Base-by-base conservation (phyloP, 2,329 filamentous ascomycete genomes). In the Diaporthe vexans region DNA sequence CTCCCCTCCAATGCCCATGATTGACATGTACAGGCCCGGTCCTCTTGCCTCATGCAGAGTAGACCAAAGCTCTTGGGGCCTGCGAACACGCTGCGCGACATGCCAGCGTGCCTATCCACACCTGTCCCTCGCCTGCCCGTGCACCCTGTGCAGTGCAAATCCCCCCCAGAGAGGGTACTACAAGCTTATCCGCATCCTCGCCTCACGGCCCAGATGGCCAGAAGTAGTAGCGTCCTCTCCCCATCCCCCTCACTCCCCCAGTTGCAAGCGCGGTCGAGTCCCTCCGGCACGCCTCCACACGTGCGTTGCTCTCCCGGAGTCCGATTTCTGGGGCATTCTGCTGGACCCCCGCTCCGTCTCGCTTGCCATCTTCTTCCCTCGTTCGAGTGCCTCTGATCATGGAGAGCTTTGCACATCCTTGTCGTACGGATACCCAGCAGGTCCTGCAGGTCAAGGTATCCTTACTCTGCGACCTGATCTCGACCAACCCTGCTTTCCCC, bases 171-270 rank as follows among this genome's bases (percentile, higher is more conserved):
- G 37, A 37, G 37, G 57, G 43, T 63, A 63, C 17, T 57, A 72
- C 59, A 51, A 59, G 33, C 13, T 72, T 46, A 46, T 71, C 57
- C 58, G n/a, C 61, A 54, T 54, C 46, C 46, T 56, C 63, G 63
- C 63, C 63, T 68, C 61, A 56, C 74, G 74, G 73, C 68, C 46
- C 71, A 75, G 57, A 65, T 63, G 37, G 68, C 74, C 57, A 73
- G 69, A 73, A 40, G 74, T 57, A 61, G 74, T 73, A 73, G 74
- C 74, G 71, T 40, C 40, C 51, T 71, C 48, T 68, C 57, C 37
- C 59, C 29, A 52, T 67, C 71, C 63, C 67, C 71, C 71, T 63
- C 65, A 58, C 46, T 73, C 40, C 46, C 70, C 51, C 37, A 35
- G 40, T 71, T 67, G 52, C 51, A 73, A 73, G 65, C 74, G 71